phyloP scores from a whole-genome alignment of 495 filamentous ascomycete species.

The Lasiosphaeris hirsuta region DNA sequence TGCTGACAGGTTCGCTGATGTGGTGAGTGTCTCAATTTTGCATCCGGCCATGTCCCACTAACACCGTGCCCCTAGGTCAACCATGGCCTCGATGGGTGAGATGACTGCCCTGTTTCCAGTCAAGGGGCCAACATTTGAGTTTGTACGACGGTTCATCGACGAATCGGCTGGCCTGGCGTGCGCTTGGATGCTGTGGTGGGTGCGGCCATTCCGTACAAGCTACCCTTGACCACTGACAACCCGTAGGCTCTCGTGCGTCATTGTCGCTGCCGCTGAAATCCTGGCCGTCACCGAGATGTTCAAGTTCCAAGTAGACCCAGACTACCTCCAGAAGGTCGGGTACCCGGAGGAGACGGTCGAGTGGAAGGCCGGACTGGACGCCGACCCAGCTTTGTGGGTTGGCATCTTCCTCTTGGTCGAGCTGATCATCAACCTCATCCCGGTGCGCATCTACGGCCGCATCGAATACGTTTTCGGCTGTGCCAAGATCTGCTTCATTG shows the following conservation, averaged over 20 bases:
- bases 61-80: constrained; percentile 21
- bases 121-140: constrained; percentile 41
- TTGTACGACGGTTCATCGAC: constrained; percentile 40
- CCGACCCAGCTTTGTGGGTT: constrained; percentile 36
- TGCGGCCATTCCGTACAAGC: neutral
- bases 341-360: constrained; percentile 38
- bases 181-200: constrained; percentile 48
- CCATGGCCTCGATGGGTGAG: constrained; percentile 40
- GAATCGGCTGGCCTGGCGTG: constrained; percentile 39
- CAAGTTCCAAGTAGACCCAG: constrained; percentile 30
- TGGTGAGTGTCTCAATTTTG: constrained; percentile 25
- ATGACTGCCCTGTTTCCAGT: constrained; percentile 45
- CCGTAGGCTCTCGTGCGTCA: constrained; percentile 34
- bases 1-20: constrained; percentile 36
- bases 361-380: constrained; percentile 15
- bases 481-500: constrained; percentile 41
- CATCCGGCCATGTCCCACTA: too few relatives aligned
- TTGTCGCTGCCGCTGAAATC: constrained; percentile 34
- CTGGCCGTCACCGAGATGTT: constrained; percentile 37
- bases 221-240: neutral
- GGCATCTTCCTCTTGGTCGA: constrained; percentile 31
- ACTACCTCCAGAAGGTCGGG: constrained; percentile 26
- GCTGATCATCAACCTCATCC: constrained; percentile 36
- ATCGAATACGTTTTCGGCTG: constrained; percentile 39
- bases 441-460: constrained; percentile 34